Evolutionary conservation across 1,284 basidiomycete genomes (phyloP).

Genomic region (Puccinia sorghi): DNA sequence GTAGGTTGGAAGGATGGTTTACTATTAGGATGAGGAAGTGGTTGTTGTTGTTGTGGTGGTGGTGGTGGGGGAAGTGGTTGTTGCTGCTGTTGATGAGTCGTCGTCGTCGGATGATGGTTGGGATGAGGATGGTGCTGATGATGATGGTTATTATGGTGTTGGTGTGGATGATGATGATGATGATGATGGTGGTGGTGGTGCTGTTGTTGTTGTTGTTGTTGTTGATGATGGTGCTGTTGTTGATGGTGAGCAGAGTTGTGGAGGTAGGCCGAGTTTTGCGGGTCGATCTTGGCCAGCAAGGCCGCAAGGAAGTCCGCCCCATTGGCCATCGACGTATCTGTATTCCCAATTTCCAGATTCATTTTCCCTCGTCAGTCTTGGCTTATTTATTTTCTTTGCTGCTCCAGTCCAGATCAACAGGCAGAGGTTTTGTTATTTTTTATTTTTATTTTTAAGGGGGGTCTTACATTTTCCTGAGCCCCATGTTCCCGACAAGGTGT

Average conservation of each 20-base stretch:
- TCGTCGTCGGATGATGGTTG: background rate
- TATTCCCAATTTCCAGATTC: no score
- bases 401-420: background rate
- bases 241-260: background rate
- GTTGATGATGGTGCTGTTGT: background rate
- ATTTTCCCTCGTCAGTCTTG: background rate
- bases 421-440: background rate
- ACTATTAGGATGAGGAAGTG: background rate
- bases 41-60: background rate
- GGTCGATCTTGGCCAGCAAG: slow-evolving; percentile 28
- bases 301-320: slow-evolving; percentile 29
- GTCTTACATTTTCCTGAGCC: slow-evolving; percentile 20
- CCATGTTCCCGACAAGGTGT: slow-evolving; percentile 6
- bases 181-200: background rate
- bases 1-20: no score
- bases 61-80: background rate
- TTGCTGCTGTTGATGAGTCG: background rate
- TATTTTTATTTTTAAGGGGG: background rate
- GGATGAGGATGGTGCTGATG: background rate
- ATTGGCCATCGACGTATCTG: slow-evolving; percentile 38
- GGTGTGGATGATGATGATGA: background rate
- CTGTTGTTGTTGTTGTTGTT: background rate
- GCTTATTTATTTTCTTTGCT: background rate
- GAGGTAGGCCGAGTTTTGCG: background rate
- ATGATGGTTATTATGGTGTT: background rate